A percentile compares a stretch with the other conserved stretches of the same genome.
These are phyloP conservation scores for Candida glucosophila DNA, from an alignment of 1,139 yeast genomes.

Conservation along the genomic window DNA sequence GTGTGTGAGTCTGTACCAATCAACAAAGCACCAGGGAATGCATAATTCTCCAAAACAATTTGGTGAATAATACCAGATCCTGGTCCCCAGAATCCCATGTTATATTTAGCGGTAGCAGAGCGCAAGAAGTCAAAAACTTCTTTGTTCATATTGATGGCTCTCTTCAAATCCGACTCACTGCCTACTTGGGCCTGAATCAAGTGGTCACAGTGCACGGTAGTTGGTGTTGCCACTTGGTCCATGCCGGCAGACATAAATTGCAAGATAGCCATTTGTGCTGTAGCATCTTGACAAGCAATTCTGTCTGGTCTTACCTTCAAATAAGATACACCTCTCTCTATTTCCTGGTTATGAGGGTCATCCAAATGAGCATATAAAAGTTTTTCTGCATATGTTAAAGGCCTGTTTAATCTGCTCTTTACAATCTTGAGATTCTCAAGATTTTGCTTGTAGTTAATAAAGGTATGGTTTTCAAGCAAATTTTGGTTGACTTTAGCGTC, in stretches of 20 bases:
- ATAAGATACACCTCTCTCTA: slow-evolving; percentile 93
- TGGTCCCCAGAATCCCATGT: slow-evolving; percentile 99
- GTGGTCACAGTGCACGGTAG: slow-evolving; percentile 98
- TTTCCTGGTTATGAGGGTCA: slow-evolving; percentile 91
- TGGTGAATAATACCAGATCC: slow-evolving; percentile 99
- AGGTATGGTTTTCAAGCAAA: slow-evolving; percentile 80
- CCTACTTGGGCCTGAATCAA: slow-evolving; percentile 97
- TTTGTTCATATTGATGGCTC: slow-evolving; percentile 89
- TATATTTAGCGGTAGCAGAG: slow-evolving; percentile 92
- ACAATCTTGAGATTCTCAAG: slow-evolving; percentile 83
- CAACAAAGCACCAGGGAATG: slow-evolving; percentile 96
- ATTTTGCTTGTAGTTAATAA: slow-evolving; percentile 69
- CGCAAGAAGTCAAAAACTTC: slow-evolving; percentile 96
- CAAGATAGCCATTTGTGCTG: slow-evolving; percentile 98
- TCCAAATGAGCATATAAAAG: slow-evolving; percentile 93
- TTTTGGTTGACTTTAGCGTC: slow-evolving; percentile 92
- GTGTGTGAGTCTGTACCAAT: slow-evolving; percentile 99
- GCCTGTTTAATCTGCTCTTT: slow-evolving; percentile 80
- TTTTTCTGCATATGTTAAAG: slow-evolving; percentile 96
- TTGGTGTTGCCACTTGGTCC: slow-evolving; percentile 91
- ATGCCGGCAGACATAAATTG: slow-evolving; percentile 98
- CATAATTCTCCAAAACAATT: slow-evolving; percentile 94
- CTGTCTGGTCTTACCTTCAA: slow-evolving; percentile 97
- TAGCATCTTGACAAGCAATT: slow-evolving; percentile 99
- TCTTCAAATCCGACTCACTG: slow-evolving; percentile 83